Base-by-base conservation (phyloP, 306 rosid species). In the Prosopis cineraria region DNA sequence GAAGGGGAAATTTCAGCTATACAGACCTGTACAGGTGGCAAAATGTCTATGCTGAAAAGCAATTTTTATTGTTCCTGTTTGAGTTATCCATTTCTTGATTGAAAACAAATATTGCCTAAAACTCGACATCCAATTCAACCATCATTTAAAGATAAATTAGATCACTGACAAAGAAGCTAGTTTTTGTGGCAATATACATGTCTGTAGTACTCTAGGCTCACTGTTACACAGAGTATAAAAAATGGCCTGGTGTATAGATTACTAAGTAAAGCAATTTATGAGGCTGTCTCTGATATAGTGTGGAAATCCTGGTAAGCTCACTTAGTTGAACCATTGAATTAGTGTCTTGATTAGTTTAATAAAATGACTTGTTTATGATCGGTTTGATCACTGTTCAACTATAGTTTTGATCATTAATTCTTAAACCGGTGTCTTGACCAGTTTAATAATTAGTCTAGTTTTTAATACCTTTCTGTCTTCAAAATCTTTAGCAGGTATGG, bases 1-100 rank as follows among this genome's bases (percentile, higher is more conserved):
- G 81, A 91, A 88, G 79, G 85, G 87, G 88, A 80, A 40, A 75
- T 74, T 89, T 53, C 97, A 89, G 30, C 90, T 63, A 65, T 85
- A 87, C 68, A 87, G 79, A 83, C 79, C 83, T 10, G 69, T 91
- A 78, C 93, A 87, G 91, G 98, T 85, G 68, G 69, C 34, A 45
- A 34, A 10, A 17, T n/a, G 25, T 19, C 43, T 64, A 20, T 64
- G 24, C 43, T 63, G 25, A 62, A 24, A 31, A 19, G 2, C n/a
- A 14, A 17, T 62, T 17, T 60, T 30, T 14, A 30, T 30, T 62
- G 12, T 31, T 7, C 0, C 29, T 10, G 16, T 29, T 59, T 60
- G 11, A 16, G 67, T 60, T 22, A 29, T 16, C 19, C 68, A 62
- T 31, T 31, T 31, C 4, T 31, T 62, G 41, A 19, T 24, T 16